A percentile compares a stretch with the other conserved stretches of the same genome.
phyloP scores from a whole-genome alignment of 768 basidiomycete species.

The Sarcomyxa edulis region DNA sequence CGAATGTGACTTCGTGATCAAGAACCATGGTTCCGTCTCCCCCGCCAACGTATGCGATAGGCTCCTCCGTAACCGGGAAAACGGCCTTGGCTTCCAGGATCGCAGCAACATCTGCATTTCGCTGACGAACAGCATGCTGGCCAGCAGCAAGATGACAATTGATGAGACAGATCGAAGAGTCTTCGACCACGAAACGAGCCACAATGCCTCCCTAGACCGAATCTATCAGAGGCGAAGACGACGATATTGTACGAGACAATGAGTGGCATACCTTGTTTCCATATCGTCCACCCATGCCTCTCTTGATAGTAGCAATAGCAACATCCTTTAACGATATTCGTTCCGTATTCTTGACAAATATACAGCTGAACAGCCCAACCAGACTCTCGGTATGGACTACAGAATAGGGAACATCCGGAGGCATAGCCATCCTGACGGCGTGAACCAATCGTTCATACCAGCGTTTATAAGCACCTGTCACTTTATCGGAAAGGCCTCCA shows the following conservation, averaged over 20 bases:
- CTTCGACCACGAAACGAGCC: conserved; percentile 84
- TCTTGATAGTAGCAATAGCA: conserved; percentile 78
- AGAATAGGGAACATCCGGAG: conserved; percentile 68
- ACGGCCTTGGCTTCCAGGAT: conserved; percentile 80
- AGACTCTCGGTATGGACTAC: conserved; percentile 82
- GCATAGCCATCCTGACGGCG: conserved; percentile 72
- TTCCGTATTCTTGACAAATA: conserved; percentile 70
- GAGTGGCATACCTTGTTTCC: conserved; percentile 79
- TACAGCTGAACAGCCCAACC: conserved; percentile 80
- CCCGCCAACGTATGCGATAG: conserved; percentile 75
- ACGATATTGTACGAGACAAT: neutral
- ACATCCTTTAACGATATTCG: conserved; percentile 55
- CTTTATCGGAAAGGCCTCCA: conserved; percentile 68
- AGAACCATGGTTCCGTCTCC: conserved; percentile 91
- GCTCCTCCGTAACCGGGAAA: conserved; percentile 52
- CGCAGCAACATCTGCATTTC: conserved; percentile 84
- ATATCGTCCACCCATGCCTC: conserved; percentile 89
- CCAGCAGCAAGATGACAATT: conserved; percentile 98
- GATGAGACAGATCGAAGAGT: conserved; percentile 90
- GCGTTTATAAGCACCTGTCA: conserved; percentile 79
- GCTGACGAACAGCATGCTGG: conserved; percentile 72
- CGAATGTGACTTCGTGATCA: conserved; percentile 93
- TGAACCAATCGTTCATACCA: conserved; percentile 81
- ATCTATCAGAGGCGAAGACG: no score
- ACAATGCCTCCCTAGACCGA: conserved; percentile 89